Evolutionary conservation across 78 protist species (phyloP).

Genomic region (Dictyostelium intermedium): DNA sequence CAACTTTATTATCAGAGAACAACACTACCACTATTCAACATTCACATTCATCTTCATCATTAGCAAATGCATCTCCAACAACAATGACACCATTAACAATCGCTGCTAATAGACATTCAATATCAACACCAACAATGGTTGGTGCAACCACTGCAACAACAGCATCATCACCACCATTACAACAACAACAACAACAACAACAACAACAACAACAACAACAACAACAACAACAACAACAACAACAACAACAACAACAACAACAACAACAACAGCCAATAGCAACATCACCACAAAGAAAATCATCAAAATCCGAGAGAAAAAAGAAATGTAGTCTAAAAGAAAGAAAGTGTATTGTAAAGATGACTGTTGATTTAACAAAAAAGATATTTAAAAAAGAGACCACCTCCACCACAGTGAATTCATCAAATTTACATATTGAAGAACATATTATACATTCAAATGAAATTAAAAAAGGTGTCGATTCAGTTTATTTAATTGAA

Average conservation of each 20-base stretch:
- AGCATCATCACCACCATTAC: not conserved
- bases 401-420: not conserved
- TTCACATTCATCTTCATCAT: not conserved
- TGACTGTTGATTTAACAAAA: conserved; percentile 29
- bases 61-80: not conserved
- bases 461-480: not conserved
- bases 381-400: not conserved
- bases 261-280: not conserved
- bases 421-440: not conserved
- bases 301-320: not conserved
- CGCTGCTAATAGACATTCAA: not conserved
- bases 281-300: not conserved
- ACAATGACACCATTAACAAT: not conserved
- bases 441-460: conserved; percentile 10
- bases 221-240: no score
- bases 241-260: no score
- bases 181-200: not conserved
- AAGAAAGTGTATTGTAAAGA: conserved; percentile 16
- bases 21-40: not conserved
- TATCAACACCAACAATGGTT: not conserved
- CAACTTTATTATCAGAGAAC: not conserved
- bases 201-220: no score
- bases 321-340: not conserved
- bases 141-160: not conserved
- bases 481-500: conserved; percentile 2